Evolutionary conservation across 2,329 filamentous ascomycete genomes (phyloP), one percentile per base, ranked within the genome.

Genomic region (Trichoderma hamatum): DNA sequence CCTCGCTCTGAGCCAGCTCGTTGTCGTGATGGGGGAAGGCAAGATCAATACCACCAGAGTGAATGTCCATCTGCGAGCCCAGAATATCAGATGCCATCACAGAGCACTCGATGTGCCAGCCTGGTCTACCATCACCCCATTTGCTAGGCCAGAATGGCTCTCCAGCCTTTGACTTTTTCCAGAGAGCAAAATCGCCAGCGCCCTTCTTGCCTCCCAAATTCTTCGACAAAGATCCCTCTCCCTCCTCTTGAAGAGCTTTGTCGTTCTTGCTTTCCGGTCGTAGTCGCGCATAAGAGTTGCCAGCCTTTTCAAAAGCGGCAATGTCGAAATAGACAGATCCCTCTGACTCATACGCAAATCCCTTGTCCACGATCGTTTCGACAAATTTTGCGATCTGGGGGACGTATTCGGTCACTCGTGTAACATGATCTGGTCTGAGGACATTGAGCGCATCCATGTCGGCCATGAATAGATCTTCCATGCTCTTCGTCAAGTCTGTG

Each of bases 41-140:
- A 65, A 98, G 85, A 78, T 98, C 95, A 70, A 97, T 91, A 69
- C 95, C 95, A 32, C 95, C 94, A 26, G 93, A 96, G 79, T 97
- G 95, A 66, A 97, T 92, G 78, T 98, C 95, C 84, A 98, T 94
- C 71, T 90, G 86, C 32, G 89, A 85, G 5, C 94, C 94, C 1
- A 98, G 83, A n/a, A 94, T 87, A 72, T 94, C 92, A 2, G 92
- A 95, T 0, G 94, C 94, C 95, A 98, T 97, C 19, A 94, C 94
- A 1, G 91, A 94, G 88, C 95, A 97, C 82, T 97, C 94, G 75
- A 97, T 97, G 77, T 97, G 95, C 95, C 95, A 98, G 21, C 95
- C 95, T 1, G 95, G 95, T 55, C 95, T 86, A 5, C 94, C 94
- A 68, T 89, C 85, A 5, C 95, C 94, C 94, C 95, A 98, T 3